Evolutionary conservation across 371 early-diverging fungal genomes (phyloP), one percentile per base, ranked within the genome.

Genomic region (Actinomucor elegans): DNA sequence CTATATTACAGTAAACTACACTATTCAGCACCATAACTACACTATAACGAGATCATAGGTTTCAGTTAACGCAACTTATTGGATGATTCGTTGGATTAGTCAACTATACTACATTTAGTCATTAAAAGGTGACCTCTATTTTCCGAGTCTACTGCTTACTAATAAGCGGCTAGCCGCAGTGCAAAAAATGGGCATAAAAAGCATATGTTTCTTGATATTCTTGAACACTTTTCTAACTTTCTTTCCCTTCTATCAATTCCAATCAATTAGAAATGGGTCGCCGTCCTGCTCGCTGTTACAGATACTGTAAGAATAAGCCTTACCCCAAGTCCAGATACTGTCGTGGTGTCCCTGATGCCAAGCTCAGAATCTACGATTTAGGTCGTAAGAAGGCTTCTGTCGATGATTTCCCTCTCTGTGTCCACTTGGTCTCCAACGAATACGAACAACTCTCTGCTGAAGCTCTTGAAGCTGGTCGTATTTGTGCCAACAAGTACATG

Each of bases 241-340:
- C n/a, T n/a, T n/a, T n/a, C n/a, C n/a, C n/a, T n/a, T n/a, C n/a
- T n/a, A n/a, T n/a, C n/a, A n/a, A n/a, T n/a, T n/a, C n/a, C n/a
- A n/a, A n/a, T n/a, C n/a, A n/a, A n/a, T n/a, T n/a, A 8, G 2
- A 52, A 56, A 53, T 48, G 53, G 98, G 97, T 94, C 96, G 98
- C 60, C 96, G 98, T 94, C 98, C 98, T 62, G 97, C 98, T 82
- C 93, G 96, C 68, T 98, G 98, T 86, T 98, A 97, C 85, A 89
- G 96, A 78, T 99, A 99, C 87, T 96, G 99, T 82, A 99, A 98
- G 85, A 99, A 99, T 94, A 99, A 99, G 92, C 99, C 99, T 64
- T 99, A 99, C 84, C 99, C 99, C 69, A 99, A 99, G 91, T 96
- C 97, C 59, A 92, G 99, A 67, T 99, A 93, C 93, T 92, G 93